phyloP scores from a whole-genome alignment of 495 filamentous ascomycete species.

The Venustampulla echinocandica region DNA sequence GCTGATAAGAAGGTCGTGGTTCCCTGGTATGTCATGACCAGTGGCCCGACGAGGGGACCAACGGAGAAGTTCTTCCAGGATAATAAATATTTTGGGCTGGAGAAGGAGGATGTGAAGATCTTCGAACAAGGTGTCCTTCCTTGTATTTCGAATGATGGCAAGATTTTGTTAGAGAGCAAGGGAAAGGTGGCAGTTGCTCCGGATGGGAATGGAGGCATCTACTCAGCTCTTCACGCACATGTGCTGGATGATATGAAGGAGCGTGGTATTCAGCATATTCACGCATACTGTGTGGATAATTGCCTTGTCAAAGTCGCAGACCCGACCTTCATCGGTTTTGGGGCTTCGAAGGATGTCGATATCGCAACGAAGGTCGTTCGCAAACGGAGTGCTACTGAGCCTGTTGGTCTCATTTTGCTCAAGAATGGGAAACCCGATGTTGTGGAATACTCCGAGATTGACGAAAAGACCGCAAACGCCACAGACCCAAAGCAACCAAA shows the following conservation, averaged over 20 bases:
- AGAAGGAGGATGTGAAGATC: slow-evolving; percentile 76
- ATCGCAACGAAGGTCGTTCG: slow-evolving; percentile 98
- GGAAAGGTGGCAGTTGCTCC: slow-evolving; percentile 90
- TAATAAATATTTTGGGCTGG: slow-evolving; percentile 81
- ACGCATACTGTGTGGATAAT: slow-evolving; percentile 98
- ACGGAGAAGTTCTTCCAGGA: slow-evolving; percentile 91
- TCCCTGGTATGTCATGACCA: slow-evolving; percentile 99
- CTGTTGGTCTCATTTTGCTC: slow-evolving; percentile 85
- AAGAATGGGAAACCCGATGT: slow-evolving; percentile 97
- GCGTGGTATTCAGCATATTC: slow-evolving; percentile 89
- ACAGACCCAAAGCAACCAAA: slow-evolving; percentile 74
- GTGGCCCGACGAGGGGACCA: slow-evolving; percentile 84
- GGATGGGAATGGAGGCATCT: slow-evolving; percentile 97
- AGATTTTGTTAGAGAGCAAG: slow-evolving; percentile 90
- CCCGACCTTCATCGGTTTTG: slow-evolving; percentile 90
- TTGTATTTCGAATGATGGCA: slow-evolving; percentile 95
- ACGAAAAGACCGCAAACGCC: slow-evolving; percentile 76
- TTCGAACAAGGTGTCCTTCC: slow-evolving; percentile 97
- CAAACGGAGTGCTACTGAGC: slow-evolving; percentile 94
- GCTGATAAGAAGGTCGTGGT: slow-evolving; percentile 52
- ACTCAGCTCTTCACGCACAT: slow-evolving; percentile 76
- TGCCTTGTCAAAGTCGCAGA: slow-evolving; percentile 97
- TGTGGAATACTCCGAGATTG: slow-evolving; percentile 98
- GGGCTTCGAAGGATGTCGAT: slow-evolving; percentile 80
- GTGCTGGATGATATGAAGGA: slow-evolving; percentile 82